phyloP scores from a whole-genome alignment of 352 stramenopile species.

The Aphanomyces stellatus region DNA sequence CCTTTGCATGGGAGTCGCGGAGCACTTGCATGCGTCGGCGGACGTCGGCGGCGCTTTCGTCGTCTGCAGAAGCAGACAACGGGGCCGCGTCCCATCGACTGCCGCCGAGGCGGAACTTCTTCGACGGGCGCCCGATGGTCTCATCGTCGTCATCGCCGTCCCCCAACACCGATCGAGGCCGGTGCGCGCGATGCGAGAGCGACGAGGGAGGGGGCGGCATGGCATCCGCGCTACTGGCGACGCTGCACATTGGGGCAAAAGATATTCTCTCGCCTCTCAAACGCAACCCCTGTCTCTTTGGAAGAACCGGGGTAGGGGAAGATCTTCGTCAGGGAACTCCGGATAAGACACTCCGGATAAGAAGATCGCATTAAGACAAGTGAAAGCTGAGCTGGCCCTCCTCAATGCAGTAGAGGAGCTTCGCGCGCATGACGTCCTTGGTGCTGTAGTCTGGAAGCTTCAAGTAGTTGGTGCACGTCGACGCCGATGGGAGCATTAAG shows the following conservation, averaged over 20 bases:
- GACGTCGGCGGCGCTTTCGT: too few species aligned
- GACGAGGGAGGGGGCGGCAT: not conserved
- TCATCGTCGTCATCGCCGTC: not conserved
- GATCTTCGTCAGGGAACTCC: too few species aligned
- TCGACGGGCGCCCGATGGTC: not conserved
- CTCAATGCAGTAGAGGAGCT: constrained; percentile 74
- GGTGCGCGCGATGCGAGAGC: too few species aligned
- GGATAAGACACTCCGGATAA: too few species aligned
- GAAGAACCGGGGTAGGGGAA: too few species aligned
- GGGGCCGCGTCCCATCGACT: not conserved
- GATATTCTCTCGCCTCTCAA: not conserved
- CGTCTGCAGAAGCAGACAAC: too few species aligned
- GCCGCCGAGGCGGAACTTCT: not conserved
- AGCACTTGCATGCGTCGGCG: not conserved
- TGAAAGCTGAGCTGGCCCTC: constrained; percentile 82
- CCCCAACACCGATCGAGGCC: not conserved
- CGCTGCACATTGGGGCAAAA: not conserved
- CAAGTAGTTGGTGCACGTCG: constrained; percentile 86
- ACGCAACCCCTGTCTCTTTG: too few species aligned
- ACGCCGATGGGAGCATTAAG: constrained; percentile 69
- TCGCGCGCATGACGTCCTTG: constrained; percentile 52
- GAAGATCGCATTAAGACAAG: too few species aligned
- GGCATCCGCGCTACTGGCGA: not conserved
- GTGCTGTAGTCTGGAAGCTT: constrained; percentile 88
- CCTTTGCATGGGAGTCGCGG: not conserved